phyloP scores from a whole-genome alignment of 306 rosid genomes.

The Prosopis cineraria region DNA sequence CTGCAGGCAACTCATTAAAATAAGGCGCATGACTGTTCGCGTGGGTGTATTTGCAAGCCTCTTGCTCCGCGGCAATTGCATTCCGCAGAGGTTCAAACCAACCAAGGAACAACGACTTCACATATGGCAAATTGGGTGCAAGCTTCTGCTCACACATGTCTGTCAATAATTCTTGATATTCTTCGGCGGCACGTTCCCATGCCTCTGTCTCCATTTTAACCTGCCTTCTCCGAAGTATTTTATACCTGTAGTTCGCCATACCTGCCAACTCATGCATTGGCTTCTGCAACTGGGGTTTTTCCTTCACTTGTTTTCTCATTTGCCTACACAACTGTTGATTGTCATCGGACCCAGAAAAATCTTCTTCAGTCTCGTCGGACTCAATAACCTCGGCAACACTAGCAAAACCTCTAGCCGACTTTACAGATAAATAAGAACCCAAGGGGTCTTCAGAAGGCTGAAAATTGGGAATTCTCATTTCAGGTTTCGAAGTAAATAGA shows the following conservation, averaged over 20 bases:
- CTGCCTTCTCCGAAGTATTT: conserved; percentile 66
- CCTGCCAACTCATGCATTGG: conserved; percentile 50
- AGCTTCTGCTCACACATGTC: conserved; percentile 93
- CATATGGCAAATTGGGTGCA: conserved; percentile 87
- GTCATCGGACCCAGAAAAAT: conserved; percentile 61
- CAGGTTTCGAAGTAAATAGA: conserved; percentile 18
- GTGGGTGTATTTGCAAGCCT: conserved; percentile 22
- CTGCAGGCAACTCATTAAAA: conserved; percentile 64
- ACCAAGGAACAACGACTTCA: conserved; percentile 88
- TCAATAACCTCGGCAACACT: conserved; percentile 73
- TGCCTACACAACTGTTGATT: conserved; percentile 53
- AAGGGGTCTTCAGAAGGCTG: conserved; percentile 29
- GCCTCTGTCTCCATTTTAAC: conserved; percentile 87
- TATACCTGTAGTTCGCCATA: conserved; percentile 43
- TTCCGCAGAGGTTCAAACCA: conserved; percentile 87
- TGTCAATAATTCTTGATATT: conserved; percentile 73
- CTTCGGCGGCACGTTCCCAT: conserved; percentile 87
- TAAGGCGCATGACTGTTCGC: conserved; percentile 52
- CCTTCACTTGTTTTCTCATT: conserved; percentile 43
- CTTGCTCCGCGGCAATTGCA: conserved; percentile 72
- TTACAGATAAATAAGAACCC: conserved; percentile 31
- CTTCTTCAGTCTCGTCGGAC: conserved; percentile 67
- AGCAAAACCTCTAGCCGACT: conserved; percentile 46
- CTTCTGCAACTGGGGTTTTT: conserved; percentile 36
- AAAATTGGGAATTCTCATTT: conserved; percentile 42